phyloP scores from a whole-genome alignment of 1,284 basidiomycete species.

The Trametes sp. region DNA sequence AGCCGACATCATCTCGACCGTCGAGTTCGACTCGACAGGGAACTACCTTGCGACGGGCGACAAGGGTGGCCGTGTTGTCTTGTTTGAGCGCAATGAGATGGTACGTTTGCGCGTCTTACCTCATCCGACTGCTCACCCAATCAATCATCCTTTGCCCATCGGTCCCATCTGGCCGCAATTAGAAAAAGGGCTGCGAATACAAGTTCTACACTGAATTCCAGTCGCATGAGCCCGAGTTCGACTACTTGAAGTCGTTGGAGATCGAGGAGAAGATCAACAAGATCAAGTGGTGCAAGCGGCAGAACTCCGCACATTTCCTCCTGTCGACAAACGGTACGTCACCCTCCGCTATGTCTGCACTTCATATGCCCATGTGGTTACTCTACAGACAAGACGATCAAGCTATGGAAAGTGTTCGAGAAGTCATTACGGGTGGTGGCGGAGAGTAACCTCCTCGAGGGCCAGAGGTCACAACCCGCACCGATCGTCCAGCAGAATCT shows the following conservation, averaged over 20 bases:
- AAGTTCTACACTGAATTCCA: slow-evolving; percentile 99
- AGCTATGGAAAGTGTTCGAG: slow-evolving; percentile 99
- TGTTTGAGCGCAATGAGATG: slow-evolving; percentile 98
- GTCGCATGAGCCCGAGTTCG: slow-evolving; percentile 99
- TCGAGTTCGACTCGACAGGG: slow-evolving; percentile 99
- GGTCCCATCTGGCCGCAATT: slow-evolving; percentile 25
- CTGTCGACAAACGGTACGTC: slow-evolving; percentile 92
- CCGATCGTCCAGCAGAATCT: slow-evolving; percentile 67
- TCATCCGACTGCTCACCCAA: slow-evolving; percentile 10
- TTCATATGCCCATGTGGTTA: neutral
- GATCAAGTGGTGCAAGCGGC: slow-evolving; percentile 99
- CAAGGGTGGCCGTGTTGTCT: slow-evolving; percentile 98
- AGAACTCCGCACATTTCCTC: slow-evolving; percentile 97
- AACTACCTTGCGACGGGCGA: slow-evolving; percentile 99
- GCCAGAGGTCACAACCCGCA: slow-evolving; percentile 69
- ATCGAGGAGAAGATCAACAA: slow-evolving; percentile 99
- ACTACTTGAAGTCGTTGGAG: slow-evolving; percentile 99
- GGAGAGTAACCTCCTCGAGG: slow-evolving; percentile 94
- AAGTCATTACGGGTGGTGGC: slow-evolving; percentile 96
- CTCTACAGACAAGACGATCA: slow-evolving; percentile 96
- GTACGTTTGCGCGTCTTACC: slow-evolving; percentile 60
- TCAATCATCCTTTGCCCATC: slow-evolving; percentile 16
- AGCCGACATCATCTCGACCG: slow-evolving; percentile 99
- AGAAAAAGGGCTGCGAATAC: slow-evolving; percentile 99
- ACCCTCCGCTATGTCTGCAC: neutral